Percentiles rank a stretch among this genome's conserved stretches.
These are phyloP conservation scores for Cystobasidium pallidum DNA, from an alignment of 1,284 basidiomycete genomes.

Conservation along the genomic window DNA sequence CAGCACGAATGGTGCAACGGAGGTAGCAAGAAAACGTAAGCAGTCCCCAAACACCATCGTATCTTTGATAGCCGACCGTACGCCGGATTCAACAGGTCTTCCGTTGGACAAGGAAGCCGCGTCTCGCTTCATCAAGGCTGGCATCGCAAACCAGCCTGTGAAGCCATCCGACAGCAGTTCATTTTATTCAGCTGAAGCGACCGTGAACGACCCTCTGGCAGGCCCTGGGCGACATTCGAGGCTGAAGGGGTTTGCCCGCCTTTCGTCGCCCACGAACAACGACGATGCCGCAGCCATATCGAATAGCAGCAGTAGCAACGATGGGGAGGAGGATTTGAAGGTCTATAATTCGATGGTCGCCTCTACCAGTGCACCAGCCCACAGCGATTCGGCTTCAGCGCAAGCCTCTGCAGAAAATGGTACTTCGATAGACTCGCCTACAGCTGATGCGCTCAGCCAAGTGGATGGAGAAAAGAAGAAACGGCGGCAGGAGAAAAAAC, in stretches of 20 bases:
- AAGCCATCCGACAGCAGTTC: slow-evolving; percentile 13
- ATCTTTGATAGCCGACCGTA: not conserved
- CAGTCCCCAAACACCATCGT: not conserved
- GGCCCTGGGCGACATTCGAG: slow-evolving; percentile 34
- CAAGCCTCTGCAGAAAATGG: too few relatives aligned
- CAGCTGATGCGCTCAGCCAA: not conserved
- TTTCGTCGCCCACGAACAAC: not conserved
- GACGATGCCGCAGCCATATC: not conserved
- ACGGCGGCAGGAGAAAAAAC: slow-evolving; percentile 9
- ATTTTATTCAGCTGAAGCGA: slow-evolving; percentile 31
- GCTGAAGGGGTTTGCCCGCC: slow-evolving; percentile 20
- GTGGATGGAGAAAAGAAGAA: slow-evolving; percentile 11
- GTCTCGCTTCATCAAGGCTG: slow-evolving; percentile 38
- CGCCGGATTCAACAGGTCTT: not conserved
- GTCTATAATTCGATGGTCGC: slow-evolving; percentile 8
- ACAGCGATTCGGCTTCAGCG: too few relatives aligned
- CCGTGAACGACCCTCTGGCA: slow-evolving; percentile 25
- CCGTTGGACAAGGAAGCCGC: slow-evolving; percentile 40
- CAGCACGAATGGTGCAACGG: not conserved
- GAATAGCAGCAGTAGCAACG: slow-evolving; percentile 22
- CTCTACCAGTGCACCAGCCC: not conserved
- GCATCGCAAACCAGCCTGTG: slow-evolving; percentile 31
- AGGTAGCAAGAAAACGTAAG: slow-evolving; percentile 12
- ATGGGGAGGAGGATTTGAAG: slow-evolving; percentile 23
- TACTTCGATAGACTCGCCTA: not conserved